Conservation (phyloP, 768 basidiomycete species). For the Tulasnella sp. region DNA sequence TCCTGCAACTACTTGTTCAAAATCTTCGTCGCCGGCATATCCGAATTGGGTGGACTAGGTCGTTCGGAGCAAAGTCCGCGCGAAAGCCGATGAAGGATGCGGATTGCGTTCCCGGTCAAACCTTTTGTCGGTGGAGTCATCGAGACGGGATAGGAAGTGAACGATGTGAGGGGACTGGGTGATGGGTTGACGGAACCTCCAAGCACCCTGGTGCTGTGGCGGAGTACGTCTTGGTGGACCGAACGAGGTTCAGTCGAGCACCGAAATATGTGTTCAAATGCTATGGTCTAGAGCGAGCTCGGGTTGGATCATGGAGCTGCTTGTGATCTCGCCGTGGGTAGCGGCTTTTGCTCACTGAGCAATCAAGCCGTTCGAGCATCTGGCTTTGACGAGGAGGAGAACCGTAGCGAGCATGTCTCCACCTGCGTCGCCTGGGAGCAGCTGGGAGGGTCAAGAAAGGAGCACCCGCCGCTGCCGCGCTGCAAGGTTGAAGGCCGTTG, state of each 20-base stretch:
- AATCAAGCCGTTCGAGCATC: conserved; percentile 56
- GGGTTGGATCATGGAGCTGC: conserved; percentile 58
- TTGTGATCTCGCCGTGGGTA: conserved; percentile 73
- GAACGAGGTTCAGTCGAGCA: conserved; percentile 68
- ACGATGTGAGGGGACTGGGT: conserved; percentile 78
- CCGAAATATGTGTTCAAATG: too few relatives aligned
- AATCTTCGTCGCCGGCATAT: conserved; percentile 85
- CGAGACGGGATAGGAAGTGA: conserved; percentile 78
- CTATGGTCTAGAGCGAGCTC: background rate
- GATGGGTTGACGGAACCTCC: conserved; percentile 65
- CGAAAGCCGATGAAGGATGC: conserved; percentile 35
- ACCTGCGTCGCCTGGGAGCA: too few relatives aligned
- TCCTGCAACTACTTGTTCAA: conserved; percentile 73
- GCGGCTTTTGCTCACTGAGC: conserved; percentile 82
- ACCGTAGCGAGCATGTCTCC: too few relatives aligned
- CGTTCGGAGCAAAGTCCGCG: conserved; percentile 47
- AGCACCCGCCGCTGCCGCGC: too few relatives aligned
- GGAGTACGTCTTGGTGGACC: conserved; percentile 84
- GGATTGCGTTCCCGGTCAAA: conserved; percentile 82
- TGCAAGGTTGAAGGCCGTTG: too few relatives aligned
- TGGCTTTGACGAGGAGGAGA: conserved; percentile 34
- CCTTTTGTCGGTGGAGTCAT: conserved; percentile 80
- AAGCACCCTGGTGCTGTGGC: conserved; percentile 65
- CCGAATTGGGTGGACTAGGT: conserved; percentile 65
- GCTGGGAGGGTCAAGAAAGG: too few relatives aligned